These are phyloP conservation scores for Daphne laureola DNA, from an alignment of 441 rosid species.

Conservation along the genomic window DNA sequence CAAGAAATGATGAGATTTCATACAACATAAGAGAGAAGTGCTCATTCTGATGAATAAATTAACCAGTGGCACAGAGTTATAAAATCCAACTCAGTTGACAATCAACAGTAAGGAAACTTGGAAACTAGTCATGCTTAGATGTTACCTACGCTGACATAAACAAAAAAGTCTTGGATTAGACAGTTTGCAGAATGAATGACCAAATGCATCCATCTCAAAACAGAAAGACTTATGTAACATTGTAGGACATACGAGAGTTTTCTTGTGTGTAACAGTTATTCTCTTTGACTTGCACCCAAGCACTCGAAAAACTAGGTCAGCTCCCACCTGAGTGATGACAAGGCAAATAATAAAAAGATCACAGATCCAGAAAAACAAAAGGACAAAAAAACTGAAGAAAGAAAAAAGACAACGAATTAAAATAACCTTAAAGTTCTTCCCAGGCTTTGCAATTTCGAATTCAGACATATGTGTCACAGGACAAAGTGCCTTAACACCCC, in stretches of 20 bases:
- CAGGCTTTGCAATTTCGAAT: slow-evolving; percentile 79
- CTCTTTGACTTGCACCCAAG: slow-evolving; percentile 98
- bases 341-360: slow-evolving; percentile 10
- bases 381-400: slow-evolving; percentile 11
- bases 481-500: slow-evolving; percentile 97
- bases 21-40: too few species aligned
- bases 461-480: slow-evolving; percentile 98
- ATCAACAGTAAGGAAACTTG: too few species aligned
- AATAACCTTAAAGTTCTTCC: slow-evolving; percentile 84
- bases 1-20: too few species aligned
- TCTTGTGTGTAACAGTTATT: slow-evolving; percentile 94
- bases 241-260: slow-evolving; percentile 70
- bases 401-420: slow-evolving; percentile 10
- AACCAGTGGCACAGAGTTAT: too few species aligned
- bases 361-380: slow-evolving; percentile 10
- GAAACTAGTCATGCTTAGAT: too few species aligned
- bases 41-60: too few species aligned
- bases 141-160: too few species aligned
- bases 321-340: slow-evolving; percentile 65
- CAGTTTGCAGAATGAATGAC: too few species aligned
- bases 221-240: slow-evolving; percentile 9
- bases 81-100: too few species aligned
- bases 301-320: slow-evolving; percentile 82
- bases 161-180: too few species aligned
- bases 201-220: slow-evolving; percentile 9